Conservation (phyloP, 106 monocot species). For the Narthecium ossifragum region DNA sequence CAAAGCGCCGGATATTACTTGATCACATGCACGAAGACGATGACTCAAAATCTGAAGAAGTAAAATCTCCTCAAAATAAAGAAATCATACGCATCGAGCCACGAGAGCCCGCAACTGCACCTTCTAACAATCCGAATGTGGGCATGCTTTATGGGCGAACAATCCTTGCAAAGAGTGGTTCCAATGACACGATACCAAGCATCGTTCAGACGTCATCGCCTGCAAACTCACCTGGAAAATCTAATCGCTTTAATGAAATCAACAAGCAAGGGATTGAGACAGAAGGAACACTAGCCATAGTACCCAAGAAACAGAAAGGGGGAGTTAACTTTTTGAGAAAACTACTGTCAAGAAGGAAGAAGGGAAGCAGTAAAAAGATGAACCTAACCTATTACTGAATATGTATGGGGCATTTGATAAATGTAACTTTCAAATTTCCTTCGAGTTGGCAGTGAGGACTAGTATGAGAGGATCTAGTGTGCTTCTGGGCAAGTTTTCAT, state of each 20-base stretch:
- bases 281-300: constrained; percentile 18
- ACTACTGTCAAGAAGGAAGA: constrained; percentile 27
- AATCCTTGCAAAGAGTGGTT: not conserved
- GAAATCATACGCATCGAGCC: constrained; percentile 30
- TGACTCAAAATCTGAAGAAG: constrained; percentile 17
- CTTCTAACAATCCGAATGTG: constrained; percentile 10
- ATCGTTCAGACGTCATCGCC: constrained; percentile 5
- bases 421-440: too few relatives aligned
- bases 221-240: not conserved
- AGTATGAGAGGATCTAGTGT: too few relatives aligned
- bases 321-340: constrained; percentile 28
- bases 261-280: not conserved
- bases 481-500: too few relatives aligned
- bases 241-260: not conserved
- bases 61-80: constrained; percentile 32
- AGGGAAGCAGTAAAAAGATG: constrained; percentile 11
- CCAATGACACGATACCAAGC: not conserved
- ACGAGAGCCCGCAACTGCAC: not conserved
- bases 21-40: constrained; percentile 29
- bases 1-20: constrained; percentile 8
- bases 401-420: too few relatives aligned
- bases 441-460: too few relatives aligned
- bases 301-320: constrained; percentile 23
- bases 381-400: too few relatives aligned
- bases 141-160: constrained; percentile 8